Base-by-base conservation (phyloP, 192 early-diverging fungal species). In the Coemansia sp. region DNA sequence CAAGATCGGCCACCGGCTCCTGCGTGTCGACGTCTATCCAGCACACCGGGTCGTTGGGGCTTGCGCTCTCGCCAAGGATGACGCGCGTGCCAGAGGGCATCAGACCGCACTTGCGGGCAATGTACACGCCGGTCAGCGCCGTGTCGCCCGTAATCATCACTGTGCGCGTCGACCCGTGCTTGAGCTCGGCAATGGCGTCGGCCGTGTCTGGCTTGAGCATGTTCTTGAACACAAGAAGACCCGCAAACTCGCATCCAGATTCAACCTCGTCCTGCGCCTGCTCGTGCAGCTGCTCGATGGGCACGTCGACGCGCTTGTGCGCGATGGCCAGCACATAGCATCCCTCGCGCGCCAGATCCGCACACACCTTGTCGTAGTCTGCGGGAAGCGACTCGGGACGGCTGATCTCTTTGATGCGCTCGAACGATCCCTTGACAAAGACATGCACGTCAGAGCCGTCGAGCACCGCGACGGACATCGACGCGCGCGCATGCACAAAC, bases 101-200 rank as follows among this genome's bases (percentile, higher is more conserved):
- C 83, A 93, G 82, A 1, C 87, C 86, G 49, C 84, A 86, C 58
- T 83, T 66, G 23, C 84, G 83, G 20, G 86, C 89, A 67, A 93
- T 86, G 56, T 83, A 90, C 11, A 88, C 79, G 28, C 84, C 90
- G 8, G 90, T 93, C 36, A 86, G 75, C 9, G 85, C 87, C 5
- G 87, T 88, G 71, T 93, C 91, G 47, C 91, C 91, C 1, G 91
- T 92, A 49, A 93, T 87, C 91, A 93, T 93, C 16, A 93, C 87
- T 0, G 83, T 82, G 20, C 91, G 83, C 9, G 83, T 84, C 27
- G 81, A 86, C 11, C 89, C 91, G 13, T 58, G 70, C 47, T 87
- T 80, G 29, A 93, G 81, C 55, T 87, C 83, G 9, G 77, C 65
- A 34, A 93, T 84, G 13, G 89, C 88, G 9, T 78, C 79, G 5